A percentile compares a stretch with the other conserved stretches of the same genome.
Conservation (phyloP, 2,329 filamentous ascomycete species). For the Cryphonectria japonica region DNA sequence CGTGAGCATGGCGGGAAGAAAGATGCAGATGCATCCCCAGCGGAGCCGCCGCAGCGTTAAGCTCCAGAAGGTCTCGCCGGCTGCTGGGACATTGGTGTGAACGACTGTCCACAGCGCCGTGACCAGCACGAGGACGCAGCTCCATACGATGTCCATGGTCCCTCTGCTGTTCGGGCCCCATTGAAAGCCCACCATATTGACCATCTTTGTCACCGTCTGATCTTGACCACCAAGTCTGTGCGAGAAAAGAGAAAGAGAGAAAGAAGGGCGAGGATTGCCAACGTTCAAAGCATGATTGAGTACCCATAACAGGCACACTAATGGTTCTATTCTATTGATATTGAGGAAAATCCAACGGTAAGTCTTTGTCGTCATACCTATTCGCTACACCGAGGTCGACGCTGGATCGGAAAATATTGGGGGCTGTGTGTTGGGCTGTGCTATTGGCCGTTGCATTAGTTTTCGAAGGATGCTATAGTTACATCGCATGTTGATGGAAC, state of each 20-base stretch:
- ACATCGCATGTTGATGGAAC: neutral
- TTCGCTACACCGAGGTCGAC: neutral
- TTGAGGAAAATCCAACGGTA: neutral
- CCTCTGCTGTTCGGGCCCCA: slow-evolving; percentile 14
- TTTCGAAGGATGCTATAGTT: neutral
- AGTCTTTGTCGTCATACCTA: neutral
- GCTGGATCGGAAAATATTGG: neutral
- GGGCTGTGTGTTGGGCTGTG: neutral
- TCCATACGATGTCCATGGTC: slow-evolving; percentile 21
- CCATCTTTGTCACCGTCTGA: too few species aligned
- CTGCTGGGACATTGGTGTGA: slow-evolving; percentile 20
- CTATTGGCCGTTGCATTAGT: neutral
- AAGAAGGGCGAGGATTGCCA: too few species aligned
- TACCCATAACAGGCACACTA: neutral
- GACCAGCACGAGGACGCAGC: slow-evolving; percentile 20
- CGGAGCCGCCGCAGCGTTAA: too few species aligned
- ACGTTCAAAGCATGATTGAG: too few species aligned
- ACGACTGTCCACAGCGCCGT: slow-evolving; percentile 19
- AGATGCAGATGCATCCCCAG: too few species aligned
- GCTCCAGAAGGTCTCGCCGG: slow-evolving; percentile 12
- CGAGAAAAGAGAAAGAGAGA: neutral
- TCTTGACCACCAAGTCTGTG: too few species aligned
- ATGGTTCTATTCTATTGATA: neutral
- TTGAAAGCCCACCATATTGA: too few species aligned
- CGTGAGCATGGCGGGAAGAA: too few species aligned